Conservation (phyloP, 257 asterid genomes). For the Ocimum tenuiflorum region DNA sequence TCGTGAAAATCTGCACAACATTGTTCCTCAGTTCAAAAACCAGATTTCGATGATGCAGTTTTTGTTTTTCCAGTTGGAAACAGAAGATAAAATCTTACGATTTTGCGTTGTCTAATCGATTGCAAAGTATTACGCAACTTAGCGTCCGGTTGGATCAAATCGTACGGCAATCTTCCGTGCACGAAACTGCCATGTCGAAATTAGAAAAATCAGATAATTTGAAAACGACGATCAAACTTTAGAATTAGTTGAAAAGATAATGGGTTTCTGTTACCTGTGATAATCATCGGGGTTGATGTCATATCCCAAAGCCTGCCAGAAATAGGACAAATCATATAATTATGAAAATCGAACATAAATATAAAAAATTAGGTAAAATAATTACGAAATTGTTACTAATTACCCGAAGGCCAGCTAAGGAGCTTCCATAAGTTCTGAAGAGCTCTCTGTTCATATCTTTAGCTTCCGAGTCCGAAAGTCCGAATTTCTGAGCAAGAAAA, state of each 20-base stretch:
- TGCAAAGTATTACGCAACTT: constrained; percentile 46
- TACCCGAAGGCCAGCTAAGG: constrained; percentile 90
- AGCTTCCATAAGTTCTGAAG: constrained; percentile 76
- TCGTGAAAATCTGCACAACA: constrained; percentile 58
- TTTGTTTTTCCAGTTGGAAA: too few species aligned
- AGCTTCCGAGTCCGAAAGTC: constrained; percentile 56
- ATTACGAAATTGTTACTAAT: constrained; percentile 14
- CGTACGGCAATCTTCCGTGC: constrained; percentile 87
- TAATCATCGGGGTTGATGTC: constrained; percentile 73
- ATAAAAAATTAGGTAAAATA: neutral
- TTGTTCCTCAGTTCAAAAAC: too few species aligned
- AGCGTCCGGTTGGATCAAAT: constrained; percentile 56
- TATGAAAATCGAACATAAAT: neutral
- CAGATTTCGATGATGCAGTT: too few species aligned
- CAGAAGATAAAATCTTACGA: constrained; percentile 33
- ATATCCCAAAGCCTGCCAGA: constrained; percentile 59
- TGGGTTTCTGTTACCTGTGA: constrained; percentile 47
- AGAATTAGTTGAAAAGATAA: neutral
- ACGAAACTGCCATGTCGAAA: constrained; percentile 42
- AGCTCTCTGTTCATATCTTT: constrained; percentile 59
- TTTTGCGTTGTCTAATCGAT: constrained; percentile 61
- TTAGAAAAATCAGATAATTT: neutral
- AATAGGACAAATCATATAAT: neutral
- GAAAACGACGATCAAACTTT: neutral
- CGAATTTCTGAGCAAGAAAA: constrained; percentile 59